Base-by-base conservation (phyloP, 2,329 filamentous ascomycete species). In the Trichoderma atrobrunneum region DNA sequence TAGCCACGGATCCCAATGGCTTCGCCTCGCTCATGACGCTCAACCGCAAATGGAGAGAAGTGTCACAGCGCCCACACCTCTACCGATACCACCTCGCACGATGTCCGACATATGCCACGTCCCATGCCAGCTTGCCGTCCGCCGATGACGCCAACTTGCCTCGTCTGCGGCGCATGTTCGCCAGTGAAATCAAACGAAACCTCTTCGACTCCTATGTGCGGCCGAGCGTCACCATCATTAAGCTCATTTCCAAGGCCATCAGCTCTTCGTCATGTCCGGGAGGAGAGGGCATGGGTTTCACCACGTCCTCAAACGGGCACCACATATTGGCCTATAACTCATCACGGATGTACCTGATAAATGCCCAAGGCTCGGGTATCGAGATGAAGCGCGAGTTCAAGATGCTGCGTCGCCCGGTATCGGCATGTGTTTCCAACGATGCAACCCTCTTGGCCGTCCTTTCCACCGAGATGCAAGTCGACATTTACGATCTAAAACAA, bases 231-330 rank as follows among this genome's bases (percentile, higher is more conserved):
- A 95, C 91, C 7, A 85, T 93, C 59, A 88, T 97, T 77, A 95
- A 92, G 78, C 85, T 97, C 66, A 90, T 97, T 14, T 96, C 93
- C 48, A 93, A 91, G 64, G 94, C 92, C 7, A 93, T 93, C 76
- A 95, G 92, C 79, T 95, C 93, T 1, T 94, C 92, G 1, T 93
- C 93, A 26, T 92, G 91, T 74, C 94, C 93, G 1, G 92, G 92
- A 39, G 93, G 93, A 36, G 94, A 97, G 80, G 93, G 93, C 60
- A 93, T 97, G 83, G 92, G 93, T 70, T 97, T 97, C 80, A 90
- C 88, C 74, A 89, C 93, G 72, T 97, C 94, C 2, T 90, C 93
- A 7, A 89, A 87, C 69, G 93, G 93, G 3, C 90, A 91, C 75
- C 89, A 91, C 76, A 82, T 97, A 34, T 87, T 97, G 54, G 93